These are phyloP conservation scores for Leishmania mexicana DNA, from an alignment of 208 protist species.

Conservation along the genomic window DNA sequence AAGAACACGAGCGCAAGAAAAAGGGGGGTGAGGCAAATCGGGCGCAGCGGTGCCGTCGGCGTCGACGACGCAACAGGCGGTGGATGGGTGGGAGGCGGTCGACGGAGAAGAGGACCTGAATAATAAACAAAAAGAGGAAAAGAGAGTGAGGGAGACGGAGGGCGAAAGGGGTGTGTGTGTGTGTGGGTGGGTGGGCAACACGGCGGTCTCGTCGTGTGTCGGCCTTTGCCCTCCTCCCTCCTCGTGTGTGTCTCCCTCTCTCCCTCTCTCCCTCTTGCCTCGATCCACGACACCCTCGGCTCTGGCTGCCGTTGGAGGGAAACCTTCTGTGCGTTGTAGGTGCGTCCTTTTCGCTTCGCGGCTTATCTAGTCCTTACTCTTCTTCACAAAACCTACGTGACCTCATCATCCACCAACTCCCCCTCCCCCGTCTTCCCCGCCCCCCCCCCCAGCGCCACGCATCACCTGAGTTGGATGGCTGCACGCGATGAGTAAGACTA, in stretches of 20 bases:
- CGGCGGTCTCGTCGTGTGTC: background rate
- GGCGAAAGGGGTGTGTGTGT: background rate
- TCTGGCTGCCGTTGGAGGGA: background rate
- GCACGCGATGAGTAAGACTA: background rate
- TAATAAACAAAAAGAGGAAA: slow-evolving; percentile 9
- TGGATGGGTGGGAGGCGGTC: background rate
- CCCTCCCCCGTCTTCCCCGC: background rate
- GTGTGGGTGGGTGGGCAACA: background rate
- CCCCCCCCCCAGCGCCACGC: background rate
- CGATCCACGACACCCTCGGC: background rate
- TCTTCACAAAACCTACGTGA: background rate
- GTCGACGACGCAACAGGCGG: background rate
- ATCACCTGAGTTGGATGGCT: background rate
- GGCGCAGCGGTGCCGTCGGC: background rate
- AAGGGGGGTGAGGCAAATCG: background rate
- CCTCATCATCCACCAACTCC: background rate
- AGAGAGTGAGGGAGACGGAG: background rate
- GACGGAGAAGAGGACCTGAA: slow-evolving; percentile 1
- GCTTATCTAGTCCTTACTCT: background rate
- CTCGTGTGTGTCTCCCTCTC: background rate
- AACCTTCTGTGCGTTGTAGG: background rate
- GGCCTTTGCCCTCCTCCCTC: background rate
- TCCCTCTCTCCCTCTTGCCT: background rate
- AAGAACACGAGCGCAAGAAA: background rate
- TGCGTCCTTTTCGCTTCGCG: background rate